A percentile compares a stretch with the other conserved stretches of the same genome.
Conservation (phyloP, 2,329 filamentous ascomycete species). For the Fusarium piperis region DNA sequence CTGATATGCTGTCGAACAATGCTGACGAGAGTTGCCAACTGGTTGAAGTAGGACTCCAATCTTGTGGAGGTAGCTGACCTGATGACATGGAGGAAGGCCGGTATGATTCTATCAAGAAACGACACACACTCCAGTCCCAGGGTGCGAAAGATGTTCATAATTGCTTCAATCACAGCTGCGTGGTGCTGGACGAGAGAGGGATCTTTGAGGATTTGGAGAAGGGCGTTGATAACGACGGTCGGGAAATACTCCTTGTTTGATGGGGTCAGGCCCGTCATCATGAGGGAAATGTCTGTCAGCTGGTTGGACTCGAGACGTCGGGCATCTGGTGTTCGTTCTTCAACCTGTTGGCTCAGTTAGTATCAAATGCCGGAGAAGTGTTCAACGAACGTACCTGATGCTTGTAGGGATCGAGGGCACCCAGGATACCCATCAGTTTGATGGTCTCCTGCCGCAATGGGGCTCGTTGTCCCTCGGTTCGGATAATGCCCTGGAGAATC, state of each 20-base stretch:
- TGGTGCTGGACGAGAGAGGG: conserved; percentile 90
- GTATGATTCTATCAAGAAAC: conserved; percentile 93
- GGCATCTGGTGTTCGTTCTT: conserved; percentile 86
- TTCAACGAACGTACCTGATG: conserved; percentile 69
- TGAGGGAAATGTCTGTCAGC: conserved; percentile 92
- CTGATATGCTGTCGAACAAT: conserved; percentile 98
- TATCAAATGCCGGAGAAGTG: neutral
- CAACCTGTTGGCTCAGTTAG: conserved; percentile 70
- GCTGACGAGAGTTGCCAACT: conserved; percentile 89
- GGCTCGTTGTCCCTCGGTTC: conserved; percentile 85
- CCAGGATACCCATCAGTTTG: conserved; percentile 93
- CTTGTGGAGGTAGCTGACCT: conserved; percentile 79
- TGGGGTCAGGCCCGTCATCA: conserved; percentile 96
- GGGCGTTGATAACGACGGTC: conserved; percentile 95
- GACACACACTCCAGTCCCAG: conserved; percentile 95
- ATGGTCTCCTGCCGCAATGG: conserved; percentile 92
- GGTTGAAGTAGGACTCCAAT: conserved; percentile 96
- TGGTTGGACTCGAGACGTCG: conserved; percentile 69
- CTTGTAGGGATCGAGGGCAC: conserved; percentile 94
- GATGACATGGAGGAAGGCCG: conserved; percentile 91
- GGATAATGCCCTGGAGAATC: conserved; percentile 92
- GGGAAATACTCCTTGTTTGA: conserved; percentile 99
- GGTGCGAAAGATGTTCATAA: conserved; percentile 99
- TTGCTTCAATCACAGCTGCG: conserved; percentile 92
- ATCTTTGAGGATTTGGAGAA: conserved; percentile 92